These are phyloP conservation scores for Kodamaea ohmeri DNA, from an alignment of 1,139 yeast genomes.

Conservation along the genomic window DNA sequence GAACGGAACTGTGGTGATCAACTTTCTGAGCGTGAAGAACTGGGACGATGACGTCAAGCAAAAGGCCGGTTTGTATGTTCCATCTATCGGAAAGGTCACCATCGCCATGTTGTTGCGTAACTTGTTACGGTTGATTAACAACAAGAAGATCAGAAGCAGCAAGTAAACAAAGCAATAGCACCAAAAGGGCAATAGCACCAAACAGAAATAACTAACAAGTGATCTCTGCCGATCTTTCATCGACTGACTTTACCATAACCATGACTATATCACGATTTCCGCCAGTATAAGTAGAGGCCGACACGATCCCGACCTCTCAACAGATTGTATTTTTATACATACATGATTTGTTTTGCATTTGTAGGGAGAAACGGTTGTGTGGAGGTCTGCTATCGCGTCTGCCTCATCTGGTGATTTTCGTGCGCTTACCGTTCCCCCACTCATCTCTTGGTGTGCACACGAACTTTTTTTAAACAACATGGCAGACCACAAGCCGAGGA, in stretches of 20 bases:
- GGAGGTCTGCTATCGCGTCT: no score
- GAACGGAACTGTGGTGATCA: conserved; percentile 87
- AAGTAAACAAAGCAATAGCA: neutral
- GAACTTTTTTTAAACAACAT: neutral
- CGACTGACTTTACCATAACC: no score
- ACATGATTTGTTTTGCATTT: no score
- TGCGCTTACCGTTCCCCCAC: neutral
- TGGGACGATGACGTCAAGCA: conserved; percentile 76
- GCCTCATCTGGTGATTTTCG: no score
- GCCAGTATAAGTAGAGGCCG: no score
- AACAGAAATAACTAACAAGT: no score
- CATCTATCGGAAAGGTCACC: conserved; percentile 94
- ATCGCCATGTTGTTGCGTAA: conserved; percentile 91
- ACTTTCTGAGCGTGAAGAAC: conserved; percentile 86
- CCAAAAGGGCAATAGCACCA: no score
- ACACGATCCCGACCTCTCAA: no score
- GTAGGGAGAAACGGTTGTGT: no score
- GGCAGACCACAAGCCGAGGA: conserved; percentile 8
- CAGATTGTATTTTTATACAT: no score
- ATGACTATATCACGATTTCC: no score
- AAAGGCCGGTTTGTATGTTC: conserved; percentile 88
- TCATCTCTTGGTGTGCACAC: neutral
- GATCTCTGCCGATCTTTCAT: no score
- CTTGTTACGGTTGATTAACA: conserved; percentile 73
- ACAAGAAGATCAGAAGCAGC: conserved; percentile 36